These are phyloP conservation scores for Poa annua DNA, from an alignment of 176 grass and related monocot genomes.

Conservation along the genomic window DNA sequence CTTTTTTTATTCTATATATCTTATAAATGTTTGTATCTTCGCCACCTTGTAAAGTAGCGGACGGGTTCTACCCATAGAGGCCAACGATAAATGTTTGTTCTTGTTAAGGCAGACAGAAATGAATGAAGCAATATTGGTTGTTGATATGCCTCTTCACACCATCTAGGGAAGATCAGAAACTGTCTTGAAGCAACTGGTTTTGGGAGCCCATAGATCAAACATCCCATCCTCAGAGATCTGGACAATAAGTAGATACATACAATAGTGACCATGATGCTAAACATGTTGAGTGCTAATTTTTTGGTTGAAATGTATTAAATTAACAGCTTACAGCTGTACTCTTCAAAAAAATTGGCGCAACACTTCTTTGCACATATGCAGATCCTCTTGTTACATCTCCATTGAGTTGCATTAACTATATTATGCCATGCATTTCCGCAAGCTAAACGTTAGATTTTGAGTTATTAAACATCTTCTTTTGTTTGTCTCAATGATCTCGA, in stretches of 20 bases:
- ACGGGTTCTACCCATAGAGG: too few species aligned
- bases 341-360: not conserved
- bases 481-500: constrained; percentile 8
- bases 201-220: constrained; percentile 8
- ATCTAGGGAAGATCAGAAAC: not conserved
- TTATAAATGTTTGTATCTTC: constrained; percentile 7
- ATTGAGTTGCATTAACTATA: constrained; percentile 10
- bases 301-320: constrained; percentile 24
- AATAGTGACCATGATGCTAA: not conserved
- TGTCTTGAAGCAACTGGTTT: constrained; percentile 15
- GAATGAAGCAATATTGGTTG: not conserved
- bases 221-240: not conserved
- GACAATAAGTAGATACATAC: not conserved
- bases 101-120: constrained; percentile 1
- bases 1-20: not conserved
- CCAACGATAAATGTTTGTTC: too few species aligned
- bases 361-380: constrained; percentile 1
- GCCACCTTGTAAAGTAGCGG: not conserved
- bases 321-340: not conserved
- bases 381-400: constrained; percentile 17
- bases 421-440: not conserved
- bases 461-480: constrained; percentile 13
- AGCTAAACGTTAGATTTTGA: constrained; percentile 20
- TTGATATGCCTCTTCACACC: not conserved
- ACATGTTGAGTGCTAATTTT: not conserved